Percentiles rank a stretch among this genome's conserved stretches.
phyloP scores from a whole-genome alignment of 2,329 filamentous ascomycete species.

The Pseudogymnoascus verrucosus region DNA sequence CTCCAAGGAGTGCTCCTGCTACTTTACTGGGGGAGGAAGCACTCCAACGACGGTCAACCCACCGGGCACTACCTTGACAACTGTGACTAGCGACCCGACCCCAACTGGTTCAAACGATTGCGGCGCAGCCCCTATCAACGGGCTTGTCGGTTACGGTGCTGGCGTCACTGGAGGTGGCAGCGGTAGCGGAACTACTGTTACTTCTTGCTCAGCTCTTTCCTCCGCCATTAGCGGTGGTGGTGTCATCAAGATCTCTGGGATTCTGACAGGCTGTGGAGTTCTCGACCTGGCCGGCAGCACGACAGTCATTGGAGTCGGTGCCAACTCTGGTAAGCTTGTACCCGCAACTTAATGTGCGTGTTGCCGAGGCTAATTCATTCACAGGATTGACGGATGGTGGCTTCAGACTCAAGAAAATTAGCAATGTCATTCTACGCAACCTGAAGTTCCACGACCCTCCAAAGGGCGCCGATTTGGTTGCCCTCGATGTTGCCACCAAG shows the following conservation, averaged over 20 bases:
- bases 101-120: not conserved
- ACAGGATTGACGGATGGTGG: slow-evolving; percentile 35
- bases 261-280: slow-evolving; percentile 29
- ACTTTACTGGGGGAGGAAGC: slow-evolving; percentile 20
- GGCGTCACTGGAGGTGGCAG: slow-evolving; percentile 35
- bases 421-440: slow-evolving; percentile 46
- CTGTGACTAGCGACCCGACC: slow-evolving; percentile 11
- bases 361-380: not conserved
- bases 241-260: slow-evolving; percentile 35
- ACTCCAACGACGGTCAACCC: slow-evolving; percentile 16
- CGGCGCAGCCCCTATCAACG: not conserved
- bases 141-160: not conserved
- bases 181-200: slow-evolving; percentile 38
- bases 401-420: slow-evolving; percentile 36
- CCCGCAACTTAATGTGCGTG: not conserved
- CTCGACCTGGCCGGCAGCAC: slow-evolving; percentile 36
- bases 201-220: slow-evolving; percentile 34
- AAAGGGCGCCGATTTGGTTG: slow-evolving; percentile 39
- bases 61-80: slow-evolving; percentile 15
- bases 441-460: slow-evolving; percentile 39
- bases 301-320: slow-evolving; percentile 36
- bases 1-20: slow-evolving; percentile 28
- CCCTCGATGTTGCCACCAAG: slow-evolving; percentile 32
- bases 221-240: slow-evolving; percentile 26
- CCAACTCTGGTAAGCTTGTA: slow-evolving; percentile 21